Base-by-base conservation (phyloP, 2,329 filamentous ascomycete species). In the Beauveria sp. region DNA sequence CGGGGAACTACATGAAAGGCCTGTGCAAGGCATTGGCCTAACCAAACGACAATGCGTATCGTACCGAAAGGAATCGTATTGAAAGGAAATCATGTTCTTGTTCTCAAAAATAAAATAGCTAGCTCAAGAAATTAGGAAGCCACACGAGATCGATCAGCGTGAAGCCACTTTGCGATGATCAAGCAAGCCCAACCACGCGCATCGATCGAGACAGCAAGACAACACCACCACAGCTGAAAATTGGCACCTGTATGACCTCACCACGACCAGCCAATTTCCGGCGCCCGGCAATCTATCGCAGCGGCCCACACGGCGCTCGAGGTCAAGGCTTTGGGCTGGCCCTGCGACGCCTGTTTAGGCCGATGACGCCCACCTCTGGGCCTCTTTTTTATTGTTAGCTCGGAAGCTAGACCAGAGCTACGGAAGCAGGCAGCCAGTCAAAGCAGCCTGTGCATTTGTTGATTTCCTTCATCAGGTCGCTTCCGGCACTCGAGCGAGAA, bases 221-320 rank as follows among this genome's bases (percentile, higher is more conserved):
- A 26, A 24, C 3, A 46, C 42, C 30, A 57, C 28, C 30, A 47
- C 56, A 59, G 57, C 57, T 59, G 57, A 59, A 59, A 59, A 58
- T 24, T 18, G 47, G 50, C 20, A 46, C 42, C 42, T 54, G 58
- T 20, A 60, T 60, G 58, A 60, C 58, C 58, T 60, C 58, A 60
- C 58, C 50, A 54, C 43, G 20, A 50, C 20, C 42, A 60, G 26
- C 51, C 58, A 61, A 61, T 61, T 61, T 61, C 58, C 58, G 51
- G 58, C 14, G 51, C 12, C 58, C 30, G 58, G 51, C 58, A 61
- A 55, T 61, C 43, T 18, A 50, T 55, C 58, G 51, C 8, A 30
- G 58, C 24, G 51, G 58, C 43, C 58, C 58, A 59, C 57, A 45
- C 57, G n/a, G 22, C 47, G n/a, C 24, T 26, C 28, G 55, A 22